Percentiles rank a stretch among this genome's conserved stretches.
Evolutionary conservation across 495 filamentous ascomycete genomes (phyloP).

Genomic region (Chlorociboria aeruginascens): DNA sequence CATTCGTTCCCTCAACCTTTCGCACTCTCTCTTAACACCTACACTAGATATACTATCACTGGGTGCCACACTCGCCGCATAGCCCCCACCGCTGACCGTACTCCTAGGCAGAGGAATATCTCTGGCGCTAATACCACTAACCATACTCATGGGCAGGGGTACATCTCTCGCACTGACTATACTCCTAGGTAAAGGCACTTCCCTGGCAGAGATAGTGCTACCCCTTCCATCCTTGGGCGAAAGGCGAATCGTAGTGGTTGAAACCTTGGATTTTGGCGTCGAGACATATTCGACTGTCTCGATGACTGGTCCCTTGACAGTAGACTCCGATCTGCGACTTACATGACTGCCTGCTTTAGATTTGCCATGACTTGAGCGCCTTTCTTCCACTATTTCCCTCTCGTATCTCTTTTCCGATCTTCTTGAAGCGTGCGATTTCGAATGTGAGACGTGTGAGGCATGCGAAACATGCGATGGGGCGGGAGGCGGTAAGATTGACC

Average conservation of each 20-base stretch:
- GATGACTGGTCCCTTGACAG: neutral
- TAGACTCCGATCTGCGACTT: slow-evolving; percentile 18
- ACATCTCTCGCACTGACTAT: slow-evolving; percentile 3
- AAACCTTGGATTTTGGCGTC: slow-evolving; percentile 8
- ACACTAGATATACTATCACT: slow-evolving; percentile 59
- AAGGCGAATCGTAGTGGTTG: neutral
- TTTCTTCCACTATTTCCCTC: neutral
- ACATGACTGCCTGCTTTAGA: too few relatives aligned
- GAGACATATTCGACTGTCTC: slow-evolving; percentile 23
- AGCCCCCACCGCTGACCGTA: slow-evolving; percentile 23
- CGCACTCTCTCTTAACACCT: slow-evolving; percentile 28
- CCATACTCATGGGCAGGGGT: slow-evolving; percentile 1
- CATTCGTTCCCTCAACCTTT: slow-evolving; percentile 22
- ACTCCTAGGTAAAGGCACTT: slow-evolving; percentile 1
- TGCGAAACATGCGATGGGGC: slow-evolving; percentile 21
- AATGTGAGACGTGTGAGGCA: neutral
- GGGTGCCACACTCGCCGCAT: slow-evolving; percentile 39
- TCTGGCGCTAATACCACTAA: slow-evolving; percentile 10
- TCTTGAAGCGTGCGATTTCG: neutral
- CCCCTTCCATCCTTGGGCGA: neutral
- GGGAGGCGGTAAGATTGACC: slow-evolving; percentile 27
- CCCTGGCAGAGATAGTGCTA: slow-evolving; percentile 15
- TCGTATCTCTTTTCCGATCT: neutral
- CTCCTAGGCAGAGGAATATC: slow-evolving; percentile 39
- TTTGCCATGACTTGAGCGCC: slow-evolving; percentile 21